Evolutionary conservation across 768 basidiomycete species (phyloP).

Genomic region (Albatrellus ellisii): DNA sequence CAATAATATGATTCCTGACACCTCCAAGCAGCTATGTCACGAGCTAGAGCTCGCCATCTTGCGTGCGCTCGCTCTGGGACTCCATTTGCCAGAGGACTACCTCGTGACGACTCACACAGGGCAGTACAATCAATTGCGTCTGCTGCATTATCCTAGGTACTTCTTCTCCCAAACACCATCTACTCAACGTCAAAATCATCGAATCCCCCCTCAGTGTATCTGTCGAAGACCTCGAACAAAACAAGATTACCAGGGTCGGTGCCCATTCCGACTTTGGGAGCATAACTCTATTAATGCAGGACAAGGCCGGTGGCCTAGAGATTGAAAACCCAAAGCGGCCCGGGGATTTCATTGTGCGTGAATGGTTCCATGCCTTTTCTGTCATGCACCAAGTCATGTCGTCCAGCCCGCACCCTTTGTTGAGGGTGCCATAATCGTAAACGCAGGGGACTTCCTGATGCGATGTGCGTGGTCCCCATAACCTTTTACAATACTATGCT

Average conservation of each 20-base stretch:
- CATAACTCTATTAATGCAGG: conserved; percentile 47
- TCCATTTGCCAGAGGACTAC: conserved; percentile 30
- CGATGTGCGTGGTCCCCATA: conserved; percentile 24
- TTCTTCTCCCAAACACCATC: not conserved
- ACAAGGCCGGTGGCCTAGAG: conserved; percentile 47
- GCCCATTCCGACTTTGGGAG: conserved; percentile 44
- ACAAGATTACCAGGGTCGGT: conserved; percentile 30
- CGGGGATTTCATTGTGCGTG: conserved; percentile 25
- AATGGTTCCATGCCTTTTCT: not conserved
- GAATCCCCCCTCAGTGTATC: conserved; percentile 18
- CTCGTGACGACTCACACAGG: conserved; percentile 29
- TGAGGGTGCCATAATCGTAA: conserved; percentile 34
- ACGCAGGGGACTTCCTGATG: conserved; percentile 38
- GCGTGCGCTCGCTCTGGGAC: conserved; percentile 33
- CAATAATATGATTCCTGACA: not conserved
- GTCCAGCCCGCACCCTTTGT: conserved; percentile 26
- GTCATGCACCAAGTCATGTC: not conserved
- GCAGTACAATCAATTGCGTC: conserved; percentile 39
- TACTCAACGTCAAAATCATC: not conserved
- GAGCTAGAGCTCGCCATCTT: conserved; percentile 30
- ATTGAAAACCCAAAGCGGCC: conserved; percentile 39
- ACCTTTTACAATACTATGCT: not conserved
- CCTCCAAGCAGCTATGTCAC: not conserved
- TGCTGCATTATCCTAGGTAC: conserved; percentile 41
- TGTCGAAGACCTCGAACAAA: conserved; percentile 20